phyloP scores from a whole-genome alignment of 2,329 filamentous ascomycete genomes.

The Sarocladium brachiariae region DNA sequence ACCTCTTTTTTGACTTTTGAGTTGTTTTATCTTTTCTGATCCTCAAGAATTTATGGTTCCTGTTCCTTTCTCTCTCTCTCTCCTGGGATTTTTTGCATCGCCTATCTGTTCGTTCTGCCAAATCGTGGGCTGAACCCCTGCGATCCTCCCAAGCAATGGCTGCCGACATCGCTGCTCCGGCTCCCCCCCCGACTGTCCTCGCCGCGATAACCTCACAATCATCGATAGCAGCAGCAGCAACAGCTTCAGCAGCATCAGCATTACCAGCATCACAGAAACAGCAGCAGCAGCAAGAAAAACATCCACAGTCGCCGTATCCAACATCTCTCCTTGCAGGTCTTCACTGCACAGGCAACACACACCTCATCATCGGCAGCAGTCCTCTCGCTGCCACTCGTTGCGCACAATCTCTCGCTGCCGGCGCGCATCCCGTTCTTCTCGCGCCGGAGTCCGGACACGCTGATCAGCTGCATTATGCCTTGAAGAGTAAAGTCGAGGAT shows the following conservation, averaged over 20 bases:
- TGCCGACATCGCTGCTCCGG: slow-evolving; percentile 7
- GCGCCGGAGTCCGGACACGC: slow-evolving; percentile 51
- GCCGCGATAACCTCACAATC: slow-evolving; percentile 6
- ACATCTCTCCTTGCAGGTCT: slow-evolving; percentile 62
- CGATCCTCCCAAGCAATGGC: slow-evolving; percentile 8
- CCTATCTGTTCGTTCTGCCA: too few species aligned
- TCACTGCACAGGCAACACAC: slow-evolving; percentile 63
- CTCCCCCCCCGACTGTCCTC: background rate
- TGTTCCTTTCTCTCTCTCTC: too few species aligned
- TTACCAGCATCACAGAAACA: too few species aligned
- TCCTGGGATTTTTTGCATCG: background rate
- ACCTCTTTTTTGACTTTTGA: background rate
- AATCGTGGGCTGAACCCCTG: slow-evolving; percentile 7
- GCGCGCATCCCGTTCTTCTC: slow-evolving; percentile 74
- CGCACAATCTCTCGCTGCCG: slow-evolving; percentile 70
- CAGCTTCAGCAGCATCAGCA: background rate
- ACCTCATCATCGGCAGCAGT: slow-evolving; percentile 81
- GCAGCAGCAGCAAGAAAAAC: too few species aligned
- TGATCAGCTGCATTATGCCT: slow-evolving; percentile 45
- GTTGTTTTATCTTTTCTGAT: background rate
- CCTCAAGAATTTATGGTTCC: too few species aligned
- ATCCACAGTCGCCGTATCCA: too few species aligned
- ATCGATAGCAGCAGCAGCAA: slow-evolving; percentile 4
- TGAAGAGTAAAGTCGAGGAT: slow-evolving; percentile 58
- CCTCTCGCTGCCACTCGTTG: slow-evolving; percentile 82